Conservation (phyloP, 768 basidiomycete genomes). For the Amanita polypyramis region DNA sequence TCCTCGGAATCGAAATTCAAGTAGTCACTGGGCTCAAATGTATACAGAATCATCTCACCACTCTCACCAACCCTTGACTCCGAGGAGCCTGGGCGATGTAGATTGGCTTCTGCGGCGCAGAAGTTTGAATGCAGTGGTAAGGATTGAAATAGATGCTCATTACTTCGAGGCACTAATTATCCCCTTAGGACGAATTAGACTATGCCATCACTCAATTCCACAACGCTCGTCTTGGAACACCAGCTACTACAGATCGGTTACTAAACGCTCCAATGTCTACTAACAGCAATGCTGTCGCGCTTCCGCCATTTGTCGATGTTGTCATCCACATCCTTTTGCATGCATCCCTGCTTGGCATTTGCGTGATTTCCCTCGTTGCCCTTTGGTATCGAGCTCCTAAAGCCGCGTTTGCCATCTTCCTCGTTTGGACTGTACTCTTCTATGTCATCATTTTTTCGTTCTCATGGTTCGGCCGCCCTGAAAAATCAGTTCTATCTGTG, state of each 20-base stretch:
- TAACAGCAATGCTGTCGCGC: constrained; percentile 15
- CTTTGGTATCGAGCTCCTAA: constrained; percentile 47
- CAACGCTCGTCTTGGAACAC: constrained; percentile 37
- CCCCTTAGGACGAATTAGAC: constrained; percentile 62
- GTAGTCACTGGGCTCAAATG: constrained; percentile 19
- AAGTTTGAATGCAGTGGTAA: constrained; percentile 60
- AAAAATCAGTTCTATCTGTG: constrained; percentile 44
- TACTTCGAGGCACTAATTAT: constrained; percentile 6
- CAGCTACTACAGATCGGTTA: constrained; percentile 35
- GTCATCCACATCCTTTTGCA: constrained; percentile 32
- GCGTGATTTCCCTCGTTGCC: constrained; percentile 43
- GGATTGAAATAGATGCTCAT: constrained; percentile 15
- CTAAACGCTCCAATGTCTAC: constrained; percentile 1
- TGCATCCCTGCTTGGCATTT: constrained; percentile 45
- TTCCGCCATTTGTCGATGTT: neutral
- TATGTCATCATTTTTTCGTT: constrained; percentile 42
- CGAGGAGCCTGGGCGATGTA: constrained; percentile 55
- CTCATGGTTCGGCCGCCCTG: constrained; percentile 50
- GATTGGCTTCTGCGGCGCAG: constrained; percentile 73
- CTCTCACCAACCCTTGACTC: constrained; percentile 16
- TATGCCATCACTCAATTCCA: constrained; percentile 51
- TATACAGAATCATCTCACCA: constrained; percentile 10
- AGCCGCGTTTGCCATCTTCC: constrained; percentile 52
- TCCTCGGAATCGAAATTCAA: constrained; percentile 22
- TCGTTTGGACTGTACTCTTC: constrained; percentile 49